These are phyloP conservation scores for Alternaria alternata DNA, from an alignment of 2,329 filamentous ascomycete species.

Conservation along the genomic window DNA sequence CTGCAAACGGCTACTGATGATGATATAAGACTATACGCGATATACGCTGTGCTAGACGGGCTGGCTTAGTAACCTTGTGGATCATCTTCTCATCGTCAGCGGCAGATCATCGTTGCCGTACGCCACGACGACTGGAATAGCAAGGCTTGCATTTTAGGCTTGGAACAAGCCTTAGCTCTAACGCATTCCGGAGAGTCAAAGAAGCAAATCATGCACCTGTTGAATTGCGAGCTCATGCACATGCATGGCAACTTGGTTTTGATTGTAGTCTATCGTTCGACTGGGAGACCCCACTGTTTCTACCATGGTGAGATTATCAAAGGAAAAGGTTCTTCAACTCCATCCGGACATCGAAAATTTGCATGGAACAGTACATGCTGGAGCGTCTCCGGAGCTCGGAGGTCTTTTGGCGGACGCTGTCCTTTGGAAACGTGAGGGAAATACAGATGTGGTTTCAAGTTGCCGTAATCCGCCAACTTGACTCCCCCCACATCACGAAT, in stretches of 20 bases:
- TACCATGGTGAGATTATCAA: not conserved
- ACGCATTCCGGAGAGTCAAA: not conserved
- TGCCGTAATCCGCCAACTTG: not conserved
- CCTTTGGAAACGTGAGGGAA: not conserved
- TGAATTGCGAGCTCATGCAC: not conserved
- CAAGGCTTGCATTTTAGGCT: not conserved
- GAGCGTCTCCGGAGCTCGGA: not conserved
- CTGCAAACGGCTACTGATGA: not conserved
- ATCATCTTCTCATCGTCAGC: not conserved
- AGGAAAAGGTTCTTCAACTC: not conserved
- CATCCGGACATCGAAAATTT: not conserved
- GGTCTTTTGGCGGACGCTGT: not conserved
- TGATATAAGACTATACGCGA: not conserved
- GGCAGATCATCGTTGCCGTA: constrained; percentile 2
- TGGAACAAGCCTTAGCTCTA: not conserved
- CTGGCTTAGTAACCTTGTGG: not conserved
- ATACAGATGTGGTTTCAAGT: not conserved
- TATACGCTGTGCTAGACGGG: not conserved
- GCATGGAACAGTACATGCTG: not conserved
- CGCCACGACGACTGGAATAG: constrained; percentile 10
- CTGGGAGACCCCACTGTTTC: not conserved
- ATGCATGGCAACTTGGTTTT: constrained; percentile 11
- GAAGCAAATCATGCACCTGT: not conserved
- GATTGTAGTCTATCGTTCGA: constrained; percentile 12
- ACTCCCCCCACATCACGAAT: not conserved